Conservation (phyloP, 2,329 filamentous ascomycete species). For the Verticillium tricorpus region DNA sequence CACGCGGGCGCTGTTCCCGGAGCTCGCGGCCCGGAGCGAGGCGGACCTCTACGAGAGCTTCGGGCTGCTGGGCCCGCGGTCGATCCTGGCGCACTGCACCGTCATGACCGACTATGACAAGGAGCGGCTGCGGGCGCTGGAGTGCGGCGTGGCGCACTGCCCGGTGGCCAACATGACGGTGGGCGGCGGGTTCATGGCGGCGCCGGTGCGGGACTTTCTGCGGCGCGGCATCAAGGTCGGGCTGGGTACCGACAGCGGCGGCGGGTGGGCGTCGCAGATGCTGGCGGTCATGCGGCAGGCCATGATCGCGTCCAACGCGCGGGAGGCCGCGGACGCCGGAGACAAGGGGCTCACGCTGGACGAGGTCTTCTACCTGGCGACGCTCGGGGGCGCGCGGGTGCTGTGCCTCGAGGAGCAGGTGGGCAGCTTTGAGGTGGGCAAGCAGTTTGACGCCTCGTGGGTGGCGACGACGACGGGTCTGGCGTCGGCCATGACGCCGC, state of each 20-base stretch:
- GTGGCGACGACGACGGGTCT: constrained; percentile 30
- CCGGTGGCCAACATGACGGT: constrained; percentile 61
- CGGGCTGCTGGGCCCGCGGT: constrained; percentile 46
- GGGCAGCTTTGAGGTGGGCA: constrained; percentile 54
- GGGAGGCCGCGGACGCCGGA: constrained; percentile 35
- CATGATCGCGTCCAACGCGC: constrained; percentile 48
- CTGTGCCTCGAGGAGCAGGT: constrained; percentile 48
- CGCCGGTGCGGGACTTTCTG: constrained; percentile 54
- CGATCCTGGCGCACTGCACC: constrained; percentile 65
- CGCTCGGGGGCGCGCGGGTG: constrained; percentile 55
- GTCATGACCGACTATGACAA: constrained; percentile 56
- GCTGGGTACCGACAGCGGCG: constrained; percentile 60
- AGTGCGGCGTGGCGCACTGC: constrained; percentile 60
- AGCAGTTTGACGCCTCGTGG: constrained; percentile 57
- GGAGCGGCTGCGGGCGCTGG: constrained; percentile 35
- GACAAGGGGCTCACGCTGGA: constrained; percentile 35
- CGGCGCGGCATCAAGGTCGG: constrained; percentile 58
- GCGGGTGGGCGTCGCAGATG: constrained; percentile 57
- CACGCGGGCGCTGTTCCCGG: constrained; percentile 51
- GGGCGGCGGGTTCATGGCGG: constrained; percentile 58
- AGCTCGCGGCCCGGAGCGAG: constrained; percentile 43
- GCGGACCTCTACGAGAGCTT: constrained; percentile 55
- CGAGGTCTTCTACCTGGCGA: constrained; percentile 57
- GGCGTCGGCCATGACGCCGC: constrained; percentile 40
- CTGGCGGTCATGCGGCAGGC: constrained; percentile 55